Evolutionary conservation across 2,329 filamentous ascomycete species (phyloP), one percentile per base, ranked within the genome.

Genomic region (Aspergillus neotritici): DNA sequence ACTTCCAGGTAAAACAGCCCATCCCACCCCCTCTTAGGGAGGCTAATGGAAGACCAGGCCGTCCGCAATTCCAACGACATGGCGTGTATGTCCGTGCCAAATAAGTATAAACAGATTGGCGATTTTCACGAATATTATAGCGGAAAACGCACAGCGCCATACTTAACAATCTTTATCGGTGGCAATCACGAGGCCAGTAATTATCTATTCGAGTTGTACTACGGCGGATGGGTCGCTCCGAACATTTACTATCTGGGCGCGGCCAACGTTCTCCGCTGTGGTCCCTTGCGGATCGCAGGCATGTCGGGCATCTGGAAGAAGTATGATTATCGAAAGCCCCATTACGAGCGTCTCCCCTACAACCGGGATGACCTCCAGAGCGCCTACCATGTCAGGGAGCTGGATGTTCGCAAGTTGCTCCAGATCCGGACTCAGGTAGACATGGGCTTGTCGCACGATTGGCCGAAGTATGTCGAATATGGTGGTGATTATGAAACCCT

Each of bases 211-310:
- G 93, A 98, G 68, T 78, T 98, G 0, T 94, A 87, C 70, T 94
- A 97, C 62, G 93, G 93, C 40, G 93, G 93, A 39, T 98, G 93
- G 93, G 93, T 88, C 5, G 91, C 91, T 6, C 89, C 88, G 7
- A 94, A 93, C 54, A 97, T 98, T 51, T 98, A 96, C 73, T 98
- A 96, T 68, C 77, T 97, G 64, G 93, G 93, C 37, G 87, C 89
- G 29, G 88, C 93, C 47, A 96, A 94, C 61, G 83, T 98, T 7
- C 64, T 98, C 32, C 83, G 84, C 13, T 73, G 94, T 28, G 91
- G 91, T 0, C 84, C 87, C 1, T 70, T 98, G 37, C 82, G 93
- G 15, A 94, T 98, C 49, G 87, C 88, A 30, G 91, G 85, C 4
- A 73, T 97, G 63, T 93, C 87, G 41, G 93, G 93, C 5, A 98